A percentile compares a stretch with the other conserved stretches of the same genome.
phyloP scores from a whole-genome alignment of 306 rosid species.

The Trifolium subterraneum region DNA sequence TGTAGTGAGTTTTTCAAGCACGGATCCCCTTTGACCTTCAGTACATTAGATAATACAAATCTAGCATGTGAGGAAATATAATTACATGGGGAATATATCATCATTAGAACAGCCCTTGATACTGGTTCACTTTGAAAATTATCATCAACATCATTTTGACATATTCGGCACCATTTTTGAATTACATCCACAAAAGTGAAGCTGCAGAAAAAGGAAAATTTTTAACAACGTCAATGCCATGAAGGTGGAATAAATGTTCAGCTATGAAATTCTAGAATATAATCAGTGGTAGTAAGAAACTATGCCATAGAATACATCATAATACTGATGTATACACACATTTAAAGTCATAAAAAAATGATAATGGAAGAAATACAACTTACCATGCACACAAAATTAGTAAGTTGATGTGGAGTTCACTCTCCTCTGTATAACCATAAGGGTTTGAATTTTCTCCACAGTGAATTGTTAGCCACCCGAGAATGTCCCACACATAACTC shows the following conservation, averaged over 20 bases:
- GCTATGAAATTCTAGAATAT: slow-evolving; percentile 35
- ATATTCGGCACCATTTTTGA: slow-evolving; percentile 57
- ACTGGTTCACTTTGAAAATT: slow-evolving; percentile 66
- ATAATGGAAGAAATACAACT: slow-evolving; percentile 35
- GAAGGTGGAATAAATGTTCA: slow-evolving; percentile 26
- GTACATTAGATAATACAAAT: slow-evolving; percentile 54
- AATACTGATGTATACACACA: slow-evolving; percentile 13
- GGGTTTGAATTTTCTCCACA: slow-evolving; percentile 65
- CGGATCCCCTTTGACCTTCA: slow-evolving; percentile 48
- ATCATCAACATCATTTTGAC: slow-evolving; percentile 54
- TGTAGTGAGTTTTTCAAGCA: slow-evolving; percentile 50
- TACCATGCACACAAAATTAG: slow-evolving; percentile 84
- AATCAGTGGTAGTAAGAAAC: slow-evolving; percentile 33
- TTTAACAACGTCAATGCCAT: slow-evolving; percentile 25
- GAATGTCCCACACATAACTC: slow-evolving; percentile 80
- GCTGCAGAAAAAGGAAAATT: slow-evolving; percentile 51
- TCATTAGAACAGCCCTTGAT: slow-evolving; percentile 78
- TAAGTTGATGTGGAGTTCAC: slow-evolving; percentile 51
- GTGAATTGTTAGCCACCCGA: slow-evolving; percentile 80
- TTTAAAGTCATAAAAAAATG: slow-evolving; percentile 30
- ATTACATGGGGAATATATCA: slow-evolving; percentile 84
- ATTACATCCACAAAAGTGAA: slow-evolving; percentile 60
- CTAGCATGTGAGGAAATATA: slow-evolving; percentile 66
- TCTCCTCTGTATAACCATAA: slow-evolving; percentile 34
- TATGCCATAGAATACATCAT: slow-evolving; percentile 7